Percentiles rank a stretch among this genome's conserved stretches.
Conservation (phyloP, 306 rosid species). For the Cucurbita argyrosperma region DNA sequence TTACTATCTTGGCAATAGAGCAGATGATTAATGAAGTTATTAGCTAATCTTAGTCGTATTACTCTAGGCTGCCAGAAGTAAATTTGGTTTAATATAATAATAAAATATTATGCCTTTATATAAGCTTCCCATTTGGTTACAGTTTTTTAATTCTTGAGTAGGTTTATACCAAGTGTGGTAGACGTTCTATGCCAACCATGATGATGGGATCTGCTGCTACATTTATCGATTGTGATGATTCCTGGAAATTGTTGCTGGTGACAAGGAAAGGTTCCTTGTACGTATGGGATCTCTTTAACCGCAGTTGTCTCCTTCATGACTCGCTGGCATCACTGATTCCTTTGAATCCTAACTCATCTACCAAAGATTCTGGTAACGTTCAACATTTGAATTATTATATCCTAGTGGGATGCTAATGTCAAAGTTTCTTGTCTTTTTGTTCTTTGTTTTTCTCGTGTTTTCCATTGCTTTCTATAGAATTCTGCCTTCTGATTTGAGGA, state of each 20-base stretch:
- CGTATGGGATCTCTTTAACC: slow-evolving; percentile 73
- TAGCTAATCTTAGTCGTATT: not conserved
- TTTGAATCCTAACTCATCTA: slow-evolving; percentile 36
- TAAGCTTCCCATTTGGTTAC: not conserved
- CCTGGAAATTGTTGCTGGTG: slow-evolving; percentile 81
- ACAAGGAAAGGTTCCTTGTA: slow-evolving; percentile 74
- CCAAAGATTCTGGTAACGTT: slow-evolving; percentile 56
- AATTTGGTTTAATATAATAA: not conserved
- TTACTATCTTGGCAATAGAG: not conserved
- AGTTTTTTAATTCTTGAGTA: slow-evolving; percentile 17
- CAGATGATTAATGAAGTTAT: not conserved
- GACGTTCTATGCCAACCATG: slow-evolving; percentile 35
- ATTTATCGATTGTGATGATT: slow-evolving; percentile 80
- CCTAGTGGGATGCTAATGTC: not conserved
- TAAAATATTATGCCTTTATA: not conserved
- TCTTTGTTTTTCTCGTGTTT: not conserved
- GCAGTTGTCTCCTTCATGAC: slow-evolving; percentile 65
- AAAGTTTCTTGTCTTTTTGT: not conserved
- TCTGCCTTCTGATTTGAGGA: not conserved
- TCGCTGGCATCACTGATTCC: slow-evolving; percentile 62
- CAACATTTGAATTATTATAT: not conserved
- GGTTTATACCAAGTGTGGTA: slow-evolving; percentile 88
- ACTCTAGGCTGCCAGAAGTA: not conserved
- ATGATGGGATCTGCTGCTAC: slow-evolving; percentile 85
- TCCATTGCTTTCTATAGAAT: slow-evolving; percentile 13